Evolutionary conservation across 2,329 filamentous ascomycete species (phyloP), one percentile per base, ranked within the genome.

Genomic region (Calonectria henricotiae): DNA sequence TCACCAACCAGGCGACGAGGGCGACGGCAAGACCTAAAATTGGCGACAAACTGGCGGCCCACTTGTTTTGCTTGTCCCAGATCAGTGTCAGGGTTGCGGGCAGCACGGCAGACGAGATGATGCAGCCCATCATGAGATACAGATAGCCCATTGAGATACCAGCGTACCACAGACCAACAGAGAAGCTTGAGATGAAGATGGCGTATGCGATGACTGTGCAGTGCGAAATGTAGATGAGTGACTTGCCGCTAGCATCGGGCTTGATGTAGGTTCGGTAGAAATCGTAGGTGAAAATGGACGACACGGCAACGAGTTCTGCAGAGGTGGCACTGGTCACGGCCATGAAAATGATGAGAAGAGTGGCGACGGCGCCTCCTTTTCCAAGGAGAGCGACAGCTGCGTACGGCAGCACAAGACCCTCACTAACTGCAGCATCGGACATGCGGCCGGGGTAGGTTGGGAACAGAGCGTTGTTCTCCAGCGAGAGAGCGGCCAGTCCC

Each of bases 71-170:
- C 2, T 92, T 90, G 61, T 89, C 89, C 94, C 94, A 98, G 69
- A 95, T 86, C 0, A 98, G 87, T 0, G 94, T 93, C 72, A 97
- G 84, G 0, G 94, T 92, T 0, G 94, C 93, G 0, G 95, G 95
- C 13, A 98, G 87, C 4, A 97, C 94, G 3, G 94, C 95, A 0
- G 93, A 90, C 0, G 92, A 94, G 79, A 98, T 96, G 77, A 98
- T 94, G 62, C 95, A 93, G 8, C 95, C 95, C 95, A 98, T 98
- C 79, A 97, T 89, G 1, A 97, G 85, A 79, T 97, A 97, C 3
- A 97, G 86, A 77, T 95, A 97, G 12, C 94, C 95, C 93, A 98
- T 96, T 12, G 90, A 92, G 71, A 98, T 93, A 23, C 92, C 91
- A 2, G 89, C 91, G 72, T 93, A 92, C 80, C 85, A 90, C 0